Evolutionary conservation across 2,329 filamentous ascomycete species (phyloP), one percentile per base, ranked within the genome.

Genomic region (Pestalotiopsis sp.): DNA sequence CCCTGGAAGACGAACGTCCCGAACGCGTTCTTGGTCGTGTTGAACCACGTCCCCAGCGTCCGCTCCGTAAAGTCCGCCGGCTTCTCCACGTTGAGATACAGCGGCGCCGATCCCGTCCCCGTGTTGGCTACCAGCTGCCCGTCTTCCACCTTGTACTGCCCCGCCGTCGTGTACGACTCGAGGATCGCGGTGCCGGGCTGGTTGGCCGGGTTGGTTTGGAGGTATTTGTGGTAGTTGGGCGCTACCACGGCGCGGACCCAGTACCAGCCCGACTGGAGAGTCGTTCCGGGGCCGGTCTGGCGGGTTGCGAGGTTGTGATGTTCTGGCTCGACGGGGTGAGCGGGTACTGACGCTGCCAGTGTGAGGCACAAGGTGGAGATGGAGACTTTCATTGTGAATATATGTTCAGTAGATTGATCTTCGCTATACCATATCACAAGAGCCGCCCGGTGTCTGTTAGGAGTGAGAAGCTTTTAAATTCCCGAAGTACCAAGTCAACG

Each of bases 201-300:
- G 70, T 81, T 80, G 62, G 80, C 75, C 1, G 84, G 82, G 45
- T 79, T 78, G 9, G 84, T 84, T 77, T 87, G 85, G 3, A 87
- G 80, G 74, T 87, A 87, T 70, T 83, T 84, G 79, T 87, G 85
- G 76, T 84, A 90, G 77, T 90, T 89, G 49, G 88, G 88, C 0
- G 83, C 76, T 36, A 81, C 84, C 2, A 90, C 87, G 0, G 85
- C 87, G 7, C 88, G 85, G 72, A 90, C 86, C 86, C 86, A 88
- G 78, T 84, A 84, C 76, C 85, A 87, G 0, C 85, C 86, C 3
- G 73, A 74, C 69, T 86, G 81, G 0, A 89, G 81, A 0, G 84
- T 87, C 3, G 65, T 67, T 3, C 56, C 56, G 17, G 56, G 65
- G 11, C 65, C 65, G 27, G 27, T 31, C 27, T 67, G 65, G 38